Conservation (phyloP, 305 asterid genomes). For the Andrographis paniculata region DNA sequence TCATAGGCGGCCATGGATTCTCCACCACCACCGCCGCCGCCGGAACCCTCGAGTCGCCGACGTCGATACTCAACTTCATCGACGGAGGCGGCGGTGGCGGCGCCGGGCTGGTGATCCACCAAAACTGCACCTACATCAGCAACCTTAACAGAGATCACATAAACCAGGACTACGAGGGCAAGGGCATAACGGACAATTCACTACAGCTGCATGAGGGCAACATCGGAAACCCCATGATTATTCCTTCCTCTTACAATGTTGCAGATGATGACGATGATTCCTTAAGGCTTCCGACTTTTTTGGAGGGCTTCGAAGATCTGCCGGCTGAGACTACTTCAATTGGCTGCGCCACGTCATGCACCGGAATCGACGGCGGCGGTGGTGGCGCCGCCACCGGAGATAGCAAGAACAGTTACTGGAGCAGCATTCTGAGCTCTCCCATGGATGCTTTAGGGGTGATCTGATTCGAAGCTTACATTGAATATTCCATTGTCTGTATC, state of each 20-base stretch:
- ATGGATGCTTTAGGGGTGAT: constrained; percentile 10
- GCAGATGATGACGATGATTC: too few relatives aligned
- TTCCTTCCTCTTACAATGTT: constrained; percentile 17
- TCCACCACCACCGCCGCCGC: constrained; percentile 15
- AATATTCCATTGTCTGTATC: too few relatives aligned
- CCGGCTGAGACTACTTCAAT: too few relatives aligned
- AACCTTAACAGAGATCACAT: not conserved
- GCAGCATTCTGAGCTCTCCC: constrained; percentile 21
- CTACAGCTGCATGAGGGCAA: constrained; percentile 18
- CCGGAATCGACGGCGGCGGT: too few relatives aligned
- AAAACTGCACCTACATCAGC: constrained; percentile 3
- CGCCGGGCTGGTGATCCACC: constrained; percentile 15
- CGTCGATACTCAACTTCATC: constrained; percentile 27
- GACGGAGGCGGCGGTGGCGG: not conserved
- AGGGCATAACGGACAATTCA: constrained; percentile 26
- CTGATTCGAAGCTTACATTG: too few relatives aligned
- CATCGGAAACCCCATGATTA: constrained; percentile 5
- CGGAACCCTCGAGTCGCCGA: constrained; percentile 30
- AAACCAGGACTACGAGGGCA: not conserved
- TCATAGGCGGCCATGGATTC: not conserved
- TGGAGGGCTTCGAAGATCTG: constrained; percentile 26
- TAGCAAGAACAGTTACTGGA: constrained; percentile 31
- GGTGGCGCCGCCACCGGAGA: constrained; percentile 16
- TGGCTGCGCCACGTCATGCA: too few relatives aligned
- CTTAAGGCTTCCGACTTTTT: constrained; percentile 29